phyloP scores from a whole-genome alignment of 176 grass and related monocot genomes.

The Cymbopogon citratus region DNA sequence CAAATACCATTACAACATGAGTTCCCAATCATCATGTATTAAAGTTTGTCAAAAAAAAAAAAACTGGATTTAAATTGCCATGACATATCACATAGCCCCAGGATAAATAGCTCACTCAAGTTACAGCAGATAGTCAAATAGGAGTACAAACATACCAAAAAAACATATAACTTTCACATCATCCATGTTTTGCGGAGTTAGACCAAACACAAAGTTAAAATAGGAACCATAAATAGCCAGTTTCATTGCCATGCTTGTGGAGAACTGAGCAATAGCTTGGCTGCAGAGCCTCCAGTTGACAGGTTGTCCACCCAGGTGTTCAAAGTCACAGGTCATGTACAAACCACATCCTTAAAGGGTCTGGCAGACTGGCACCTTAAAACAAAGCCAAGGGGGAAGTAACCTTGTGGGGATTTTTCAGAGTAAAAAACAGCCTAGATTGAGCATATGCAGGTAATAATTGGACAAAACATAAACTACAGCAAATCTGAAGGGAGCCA shows the following conservation, averaged over 20 bases:
- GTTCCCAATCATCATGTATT: background rate
- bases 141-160: background rate
- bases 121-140: background rate
- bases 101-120: conserved; percentile 13
- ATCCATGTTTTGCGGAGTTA: conserved; percentile 8
- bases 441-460: background rate
- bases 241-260: background rate
- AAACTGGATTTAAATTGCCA: background rate
- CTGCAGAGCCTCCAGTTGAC: background rate
- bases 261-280: background rate
- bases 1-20: conserved; percentile 27
- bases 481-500: background rate
- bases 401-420: background rate
- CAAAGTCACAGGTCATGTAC: background rate
- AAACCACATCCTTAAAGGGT: too few relatives aligned
- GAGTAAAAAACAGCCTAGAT: background rate
- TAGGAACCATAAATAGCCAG: background rate
- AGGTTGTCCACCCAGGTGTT: background rate
- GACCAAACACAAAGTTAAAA: background rate
- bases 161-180: background rate
- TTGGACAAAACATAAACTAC: background rate
- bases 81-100: background rate
- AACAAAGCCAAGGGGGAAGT: background rate
- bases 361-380: background rate
- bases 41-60: conserved; percentile 6